A percentile compares a stretch with the other conserved stretches of the same genome.
Conservation (phyloP, 768 basidiomycete species). For the Lentinula detonsa region DNA sequence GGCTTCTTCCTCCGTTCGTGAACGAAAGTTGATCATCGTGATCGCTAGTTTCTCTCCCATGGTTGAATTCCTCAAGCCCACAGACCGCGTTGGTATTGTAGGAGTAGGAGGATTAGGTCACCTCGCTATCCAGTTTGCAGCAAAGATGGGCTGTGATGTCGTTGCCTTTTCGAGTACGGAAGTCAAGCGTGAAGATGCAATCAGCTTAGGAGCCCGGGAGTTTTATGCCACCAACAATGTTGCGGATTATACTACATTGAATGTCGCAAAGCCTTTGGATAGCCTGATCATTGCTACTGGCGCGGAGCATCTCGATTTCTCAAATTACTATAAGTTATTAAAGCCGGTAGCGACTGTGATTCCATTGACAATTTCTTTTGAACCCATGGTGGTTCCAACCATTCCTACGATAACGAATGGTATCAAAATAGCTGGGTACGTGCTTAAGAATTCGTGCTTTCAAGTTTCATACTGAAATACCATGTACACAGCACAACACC, state of each 20-base stretch:
- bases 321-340: conserved; percentile 20
- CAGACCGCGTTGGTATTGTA: conserved; percentile 26
- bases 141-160: conserved; percentile 32
- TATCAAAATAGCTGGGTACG: conserved; percentile 5
- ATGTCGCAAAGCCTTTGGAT: conserved; percentile 19
- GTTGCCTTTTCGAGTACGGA: conserved; percentile 28
- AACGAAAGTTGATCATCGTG: neutral
- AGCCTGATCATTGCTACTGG: conserved; percentile 24
- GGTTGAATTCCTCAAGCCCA: conserved; percentile 17
- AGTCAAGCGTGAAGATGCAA: conserved; percentile 24
- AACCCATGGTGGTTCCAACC: conserved; percentile 17
- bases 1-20: neutral
- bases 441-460: neutral
- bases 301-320: conserved; percentile 8
- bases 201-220: conserved; percentile 25
- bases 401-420: conserved; percentile 3
- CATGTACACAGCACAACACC: neutral
- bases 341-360: conserved; percentile 16
- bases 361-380: conserved; percentile 18
- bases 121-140: conserved; percentile 30
- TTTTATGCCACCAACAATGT: conserved; percentile 24
- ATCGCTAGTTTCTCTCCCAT: conserved; percentile 15
- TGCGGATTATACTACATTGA: conserved; percentile 14
- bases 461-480: neutral
- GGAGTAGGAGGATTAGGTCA: conserved; percentile 32